A percentile compares a stretch with the other conserved stretches of the same genome.
Evolutionary conservation across 2,329 filamentous ascomycete species (phyloP).

Genomic region (Xylariaceae sp.): DNA sequence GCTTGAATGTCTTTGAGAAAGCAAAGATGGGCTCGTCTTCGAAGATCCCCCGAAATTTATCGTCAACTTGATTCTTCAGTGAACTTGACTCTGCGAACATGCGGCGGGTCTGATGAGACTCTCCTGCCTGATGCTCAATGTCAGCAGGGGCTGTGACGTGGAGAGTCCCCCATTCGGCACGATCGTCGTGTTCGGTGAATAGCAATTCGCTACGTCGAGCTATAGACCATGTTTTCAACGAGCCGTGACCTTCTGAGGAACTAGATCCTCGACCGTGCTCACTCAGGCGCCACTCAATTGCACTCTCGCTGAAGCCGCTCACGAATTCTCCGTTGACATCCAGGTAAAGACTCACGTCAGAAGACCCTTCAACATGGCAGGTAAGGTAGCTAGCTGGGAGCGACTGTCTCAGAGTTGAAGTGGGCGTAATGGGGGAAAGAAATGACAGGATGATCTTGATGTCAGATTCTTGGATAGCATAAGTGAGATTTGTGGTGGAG

Average conservation of each 20-base stretch:
- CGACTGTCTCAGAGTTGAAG: conserved; percentile 73
- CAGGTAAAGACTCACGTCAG: conserved; percentile 61
- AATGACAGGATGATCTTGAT: conserved; percentile 48
- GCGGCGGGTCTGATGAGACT: conserved; percentile 61
- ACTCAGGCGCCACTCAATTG: conserved; percentile 66
- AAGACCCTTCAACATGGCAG: conserved; percentile 63
- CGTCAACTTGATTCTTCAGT: conserved; percentile 63
- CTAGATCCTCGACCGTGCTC: conserved; percentile 35
- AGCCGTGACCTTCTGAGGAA: conserved; percentile 24
- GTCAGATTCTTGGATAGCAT: conserved; percentile 32
- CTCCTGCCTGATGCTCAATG: conserved; percentile 66
- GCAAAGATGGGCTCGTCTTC: conserved; percentile 80
- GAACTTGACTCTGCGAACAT: conserved; percentile 65
- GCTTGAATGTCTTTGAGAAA: conserved; percentile 63
- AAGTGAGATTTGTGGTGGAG: conserved; percentile 48
- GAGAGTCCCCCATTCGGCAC: conserved; percentile 78
- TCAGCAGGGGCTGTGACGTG: conserved; percentile 70
- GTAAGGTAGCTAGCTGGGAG: conserved; percentile 79
- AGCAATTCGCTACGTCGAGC: conserved; percentile 58
- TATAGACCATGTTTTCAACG: conserved; percentile 64
- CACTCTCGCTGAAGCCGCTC: conserved; percentile 66
- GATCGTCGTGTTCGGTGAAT: conserved; percentile 71
- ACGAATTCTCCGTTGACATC: conserved; percentile 78
- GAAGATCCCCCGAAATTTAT: conserved; percentile 65
- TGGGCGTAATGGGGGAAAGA: conserved; percentile 75